Evolutionary conservation across 2,329 filamentous ascomycete genomes (phyloP), one percentile per base, ranked within the genome.

Genomic region (Arthrinium puccinioides): DNA sequence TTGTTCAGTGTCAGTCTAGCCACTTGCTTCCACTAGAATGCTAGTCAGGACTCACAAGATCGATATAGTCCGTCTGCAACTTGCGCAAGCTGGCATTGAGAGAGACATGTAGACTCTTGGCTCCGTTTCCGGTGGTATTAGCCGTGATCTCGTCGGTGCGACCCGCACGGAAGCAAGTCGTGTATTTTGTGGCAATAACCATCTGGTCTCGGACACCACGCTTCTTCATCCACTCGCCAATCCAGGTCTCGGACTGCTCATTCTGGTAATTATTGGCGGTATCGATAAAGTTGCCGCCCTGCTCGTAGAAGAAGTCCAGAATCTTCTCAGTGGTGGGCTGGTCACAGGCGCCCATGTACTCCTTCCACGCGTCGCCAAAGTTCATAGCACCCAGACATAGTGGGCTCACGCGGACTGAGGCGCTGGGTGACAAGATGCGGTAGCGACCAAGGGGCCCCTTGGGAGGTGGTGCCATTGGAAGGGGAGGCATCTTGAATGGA

Each of bases 261-360:
- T 66, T 61, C 47, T 83, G 80, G 59, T 86, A 86, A 55, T 79
- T 80, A 61, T 78, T 82, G 41, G 79, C 52, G 0, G 79, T 84
- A 54, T 87, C 83, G 51, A 87, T 79, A 56, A 87, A 86, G 60
- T 87, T 87, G 18, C 83, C 82, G 40, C 72, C 56, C 31, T 78
- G 69, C 6, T 71, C 68, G 41, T 72, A 76, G 59, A 75, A 86
- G 52, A 72, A 76, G 50, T 87, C 81, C 8, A 87, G 67, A 19
- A 87, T 75, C 15, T 67, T 63, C 46, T 84, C 80, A 2, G 74
- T 67, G 2, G 70, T 70, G 34, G 74, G 65, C 52, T 84, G 76
- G 53, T 74, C 69, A 57, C 81, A 84, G 25, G 70, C 68, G 21
- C 83, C 83, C 72, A 87, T 74, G 36, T 65, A 66, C 0, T 58